Conservation (phyloP, 2,329 filamentous ascomycete species). For the Hymenoscyphus scutula region DNA sequence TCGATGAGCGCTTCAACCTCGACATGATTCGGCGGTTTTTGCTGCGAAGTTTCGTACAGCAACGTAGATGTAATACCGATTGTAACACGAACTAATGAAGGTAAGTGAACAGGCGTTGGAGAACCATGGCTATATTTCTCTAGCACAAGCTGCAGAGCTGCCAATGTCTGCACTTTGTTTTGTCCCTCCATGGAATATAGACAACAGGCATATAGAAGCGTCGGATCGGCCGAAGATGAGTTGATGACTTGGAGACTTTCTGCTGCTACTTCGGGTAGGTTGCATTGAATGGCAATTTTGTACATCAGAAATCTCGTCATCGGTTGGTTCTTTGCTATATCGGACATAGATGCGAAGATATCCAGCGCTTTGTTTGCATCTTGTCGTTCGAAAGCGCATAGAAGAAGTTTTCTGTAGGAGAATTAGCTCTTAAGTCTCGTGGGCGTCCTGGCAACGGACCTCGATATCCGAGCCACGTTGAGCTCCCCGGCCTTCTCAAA, state of each 20-base stretch:
- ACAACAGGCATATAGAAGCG: conserved; percentile 76
- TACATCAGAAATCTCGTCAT: conserved; percentile 74
- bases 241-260: conserved; percentile 63
- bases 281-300: conserved; percentile 62
- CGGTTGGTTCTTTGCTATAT: conserved; percentile 55
- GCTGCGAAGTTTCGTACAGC: conserved; percentile 34
- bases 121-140: conserved; percentile 50
- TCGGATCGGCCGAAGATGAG: conserved; percentile 50
- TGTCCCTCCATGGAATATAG: conserved; percentile 69
- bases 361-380: conserved; percentile 54
- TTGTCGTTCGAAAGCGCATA: conserved; percentile 62
- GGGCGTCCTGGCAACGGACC: conserved; percentile 42
- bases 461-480: conserved; percentile 67
- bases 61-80: conserved; percentile 50
- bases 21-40: background rate
- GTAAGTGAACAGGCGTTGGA: conserved; percentile 54
- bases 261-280: conserved; percentile 56
- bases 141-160: conserved; percentile 58
- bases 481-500: conserved; percentile 64
- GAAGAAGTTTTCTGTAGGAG: conserved; percentile 63
- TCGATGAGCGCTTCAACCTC: conserved; percentile 31
- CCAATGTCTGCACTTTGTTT: conserved; percentile 58
- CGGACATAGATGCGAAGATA: conserved; percentile 58
- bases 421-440: background rate
- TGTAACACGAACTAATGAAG: conserved; percentile 61